A percentile compares a stretch with the other conserved stretches of the same genome.
Conservation (phyloP, 805 yeast genomes). For the Ogataea minuta region DNA sequence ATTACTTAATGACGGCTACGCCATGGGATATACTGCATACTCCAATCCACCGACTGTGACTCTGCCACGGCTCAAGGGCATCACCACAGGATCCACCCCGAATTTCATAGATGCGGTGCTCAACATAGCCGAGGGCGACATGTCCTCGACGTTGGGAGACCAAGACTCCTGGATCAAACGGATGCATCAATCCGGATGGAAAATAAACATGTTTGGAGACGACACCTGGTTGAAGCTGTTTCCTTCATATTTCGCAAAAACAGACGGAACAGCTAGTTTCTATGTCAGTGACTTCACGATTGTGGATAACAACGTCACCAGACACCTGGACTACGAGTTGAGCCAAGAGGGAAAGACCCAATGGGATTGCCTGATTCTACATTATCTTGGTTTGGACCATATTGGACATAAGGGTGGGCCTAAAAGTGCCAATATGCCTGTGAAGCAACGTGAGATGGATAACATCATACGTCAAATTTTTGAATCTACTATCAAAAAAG, state of each 20-base stretch:
- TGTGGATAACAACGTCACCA: constrained; percentile 89
- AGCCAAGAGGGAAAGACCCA: constrained; percentile 31
- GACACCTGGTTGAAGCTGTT: constrained; percentile 96
- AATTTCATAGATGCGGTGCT: constrained; percentile 91
- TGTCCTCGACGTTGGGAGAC: constrained; percentile 57
- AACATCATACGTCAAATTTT: constrained; percentile 53
- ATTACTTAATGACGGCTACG: constrained; percentile 62
- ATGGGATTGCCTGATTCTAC: constrained; percentile 89
- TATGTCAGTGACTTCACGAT: constrained; percentile 94
- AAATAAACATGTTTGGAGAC: constrained; percentile 87
- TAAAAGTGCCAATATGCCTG: constrained; percentile 70
- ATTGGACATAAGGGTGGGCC: constrained; percentile 99
- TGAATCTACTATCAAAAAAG: constrained; percentile 25
- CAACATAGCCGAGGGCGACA: constrained; percentile 89
- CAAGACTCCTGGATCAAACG: constrained; percentile 91
- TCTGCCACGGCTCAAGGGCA: constrained; percentile 86
- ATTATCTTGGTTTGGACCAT: constrained; percentile 92
- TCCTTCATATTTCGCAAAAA: constrained; percentile 60
- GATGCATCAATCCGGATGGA: constrained; percentile 41
- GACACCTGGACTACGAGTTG: constrained; percentile 71
- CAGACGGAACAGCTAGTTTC: constrained; percentile 90
- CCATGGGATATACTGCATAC: constrained; percentile 85
- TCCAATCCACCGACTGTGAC: constrained; percentile 98
- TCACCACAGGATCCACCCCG: constrained; percentile 94
- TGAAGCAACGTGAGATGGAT: constrained; percentile 88